Evolutionary conservation across 202 grass and related monocot genomes (phyloP).

Genomic region (Setaria italica): DNA sequence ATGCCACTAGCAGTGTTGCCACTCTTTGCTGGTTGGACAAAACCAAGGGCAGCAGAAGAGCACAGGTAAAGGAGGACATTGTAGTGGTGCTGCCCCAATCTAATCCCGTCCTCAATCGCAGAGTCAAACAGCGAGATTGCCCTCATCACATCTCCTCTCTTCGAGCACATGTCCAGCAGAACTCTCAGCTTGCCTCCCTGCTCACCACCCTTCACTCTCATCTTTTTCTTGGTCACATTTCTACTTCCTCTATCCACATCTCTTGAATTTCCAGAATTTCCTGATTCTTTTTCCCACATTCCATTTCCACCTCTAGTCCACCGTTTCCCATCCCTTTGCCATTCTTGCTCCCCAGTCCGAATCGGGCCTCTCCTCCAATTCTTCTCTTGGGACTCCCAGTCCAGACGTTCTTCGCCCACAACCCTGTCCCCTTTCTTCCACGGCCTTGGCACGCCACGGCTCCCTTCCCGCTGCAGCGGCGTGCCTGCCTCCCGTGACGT

Average conservation of each 20-base stretch:
- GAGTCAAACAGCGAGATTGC: constrained; percentile 66
- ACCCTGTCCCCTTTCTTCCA: constrained; percentile 40
- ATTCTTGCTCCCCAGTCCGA: neutral
- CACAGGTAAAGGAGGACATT: constrained; percentile 76
- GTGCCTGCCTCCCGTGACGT: neutral
- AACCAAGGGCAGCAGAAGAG: constrained; percentile 62
- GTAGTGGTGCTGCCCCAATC: constrained; percentile 70
- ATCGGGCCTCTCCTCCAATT: neutral
- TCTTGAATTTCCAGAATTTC: constrained; percentile 15
- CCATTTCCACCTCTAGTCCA: constrained; percentile 25
- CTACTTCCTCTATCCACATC: constrained; percentile 11
- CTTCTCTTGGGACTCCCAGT: neutral
- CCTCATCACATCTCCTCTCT: constrained; percentile 63
- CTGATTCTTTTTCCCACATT: constrained; percentile 14
- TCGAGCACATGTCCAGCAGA: constrained; percentile 72
- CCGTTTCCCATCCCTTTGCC: neutral
- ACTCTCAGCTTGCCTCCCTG: constrained; percentile 48
- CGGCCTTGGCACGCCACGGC: neutral
- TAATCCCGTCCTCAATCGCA: constrained; percentile 44
- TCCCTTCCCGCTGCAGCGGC: constrained; percentile 6
- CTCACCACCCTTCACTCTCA: constrained; percentile 28
- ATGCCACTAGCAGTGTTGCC: constrained; percentile 45
- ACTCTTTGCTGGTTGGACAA: constrained; percentile 67
- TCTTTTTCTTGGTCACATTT: constrained; percentile 34
- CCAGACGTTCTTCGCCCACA: neutral